Evolutionary conservation across 1,284 basidiomycete genomes (phyloP).

Genomic region (Rhodotorula sp.): DNA sequence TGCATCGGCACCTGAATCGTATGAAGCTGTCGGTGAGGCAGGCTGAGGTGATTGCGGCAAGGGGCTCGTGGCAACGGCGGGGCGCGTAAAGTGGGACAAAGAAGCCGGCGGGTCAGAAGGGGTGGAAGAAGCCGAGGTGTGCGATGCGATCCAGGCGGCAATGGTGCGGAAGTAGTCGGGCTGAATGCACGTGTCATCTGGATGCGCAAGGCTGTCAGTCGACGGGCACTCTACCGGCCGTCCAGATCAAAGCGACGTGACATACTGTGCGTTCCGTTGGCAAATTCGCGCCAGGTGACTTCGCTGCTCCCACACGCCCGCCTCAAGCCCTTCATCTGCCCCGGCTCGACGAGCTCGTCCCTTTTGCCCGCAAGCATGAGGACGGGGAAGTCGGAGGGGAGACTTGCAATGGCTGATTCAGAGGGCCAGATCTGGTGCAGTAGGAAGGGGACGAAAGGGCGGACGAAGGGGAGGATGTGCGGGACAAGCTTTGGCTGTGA

Average conservation of each 20-base stretch:
- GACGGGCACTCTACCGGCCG: too few species aligned
- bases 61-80: too few species aligned
- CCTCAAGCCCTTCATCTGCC: constrained; percentile 80
- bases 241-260: neutral
- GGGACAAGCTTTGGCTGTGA: constrained; percentile 69
- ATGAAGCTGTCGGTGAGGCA: too few species aligned
- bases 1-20: too few species aligned
- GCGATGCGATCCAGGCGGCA: constrained; percentile 17
- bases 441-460: constrained; percentile 70
- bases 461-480: constrained; percentile 72
- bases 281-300: constrained; percentile 51
- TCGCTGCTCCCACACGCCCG: constrained; percentile 57
- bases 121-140: constrained; percentile 2
- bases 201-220: neutral
- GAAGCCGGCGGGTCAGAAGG: neutral
- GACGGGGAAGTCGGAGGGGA: constrained; percentile 65
- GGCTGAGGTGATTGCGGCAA: too few species aligned
- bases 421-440: constrained; percentile 81
- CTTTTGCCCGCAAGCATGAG: constrained; percentile 75
- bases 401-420: constrained; percentile 11
- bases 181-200: constrained; percentile 41
- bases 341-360: constrained; percentile 82
- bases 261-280: constrained; percentile 40
- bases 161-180: constrained; percentile 35
- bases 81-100: too few species aligned